Conservation (phyloP, 2,329 filamentous ascomycete species). For the Lasiodiplodia sp. region DNA sequence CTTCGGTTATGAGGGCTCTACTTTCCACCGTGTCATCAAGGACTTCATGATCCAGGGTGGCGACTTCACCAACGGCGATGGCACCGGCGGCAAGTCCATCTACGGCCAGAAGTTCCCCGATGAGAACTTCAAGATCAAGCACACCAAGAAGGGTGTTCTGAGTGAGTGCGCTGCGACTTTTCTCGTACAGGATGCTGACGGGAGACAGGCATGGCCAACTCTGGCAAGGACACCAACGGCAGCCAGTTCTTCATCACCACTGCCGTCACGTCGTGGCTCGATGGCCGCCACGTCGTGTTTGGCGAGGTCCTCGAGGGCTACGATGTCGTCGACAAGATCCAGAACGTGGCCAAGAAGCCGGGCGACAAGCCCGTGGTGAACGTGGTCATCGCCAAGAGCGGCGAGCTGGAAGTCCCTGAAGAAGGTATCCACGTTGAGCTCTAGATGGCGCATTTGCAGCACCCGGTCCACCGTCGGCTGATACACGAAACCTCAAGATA, state of each 20-base stretch:
- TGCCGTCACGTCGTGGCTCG: constrained; percentile 71
- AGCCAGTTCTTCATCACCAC: constrained; percentile 79
- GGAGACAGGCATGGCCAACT: constrained; percentile 65
- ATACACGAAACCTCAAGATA: constrained; percentile 51
- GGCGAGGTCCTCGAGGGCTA: constrained; percentile 88
- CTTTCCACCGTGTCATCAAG: constrained; percentile 91
- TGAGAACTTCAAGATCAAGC: constrained; percentile 95
- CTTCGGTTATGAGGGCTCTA: constrained; percentile 81
- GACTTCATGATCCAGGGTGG: constrained; percentile 92
- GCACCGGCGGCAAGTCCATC: constrained; percentile 87
- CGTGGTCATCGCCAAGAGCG: constrained; percentile 83
- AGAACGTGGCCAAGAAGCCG: constrained; percentile 70
- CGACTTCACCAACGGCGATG: constrained; percentile 83
- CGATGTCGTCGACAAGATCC: constrained; percentile 80
- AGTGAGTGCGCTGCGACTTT: constrained; percentile 73
- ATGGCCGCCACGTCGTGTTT: constrained; percentile 85
- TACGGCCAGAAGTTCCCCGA: constrained; percentile 85
- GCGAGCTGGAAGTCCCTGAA: constrained; percentile 80
- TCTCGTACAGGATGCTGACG: constrained; percentile 74
- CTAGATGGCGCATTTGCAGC: constrained; percentile 53
- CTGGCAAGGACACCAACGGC: constrained; percentile 75
- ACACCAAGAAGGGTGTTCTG: constrained; percentile 84
- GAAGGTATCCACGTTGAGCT: constrained; percentile 95
- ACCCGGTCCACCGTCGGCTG: constrained; percentile 49
- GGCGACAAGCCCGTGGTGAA: constrained; percentile 73